These are phyloP conservation scores for Daldinia grandis DNA, from an alignment of 495 filamentous ascomycete genomes.

Conservation along the genomic window DNA sequence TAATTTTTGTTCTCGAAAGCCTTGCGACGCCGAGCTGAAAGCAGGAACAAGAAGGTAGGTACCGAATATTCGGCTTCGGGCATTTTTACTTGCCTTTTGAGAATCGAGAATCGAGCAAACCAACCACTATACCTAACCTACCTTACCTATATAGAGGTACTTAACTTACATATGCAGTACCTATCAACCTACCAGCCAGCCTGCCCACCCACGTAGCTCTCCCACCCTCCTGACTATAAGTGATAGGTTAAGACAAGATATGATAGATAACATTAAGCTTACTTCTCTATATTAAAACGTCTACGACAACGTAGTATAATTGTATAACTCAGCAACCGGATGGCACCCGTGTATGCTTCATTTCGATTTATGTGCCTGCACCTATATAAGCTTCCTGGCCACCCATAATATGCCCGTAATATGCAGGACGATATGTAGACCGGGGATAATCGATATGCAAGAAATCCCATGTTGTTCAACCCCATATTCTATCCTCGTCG, in stretches of 20 bases:
- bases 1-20: conserved; percentile 18
- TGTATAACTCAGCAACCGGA: conserved; percentile 14
- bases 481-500: conserved; percentile 24
- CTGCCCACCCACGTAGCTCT: neutral
- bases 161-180: neutral
- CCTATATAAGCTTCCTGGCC: neutral
- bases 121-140: neutral
- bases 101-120: conserved; percentile 17
- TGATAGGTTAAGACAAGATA: conserved; percentile 2
- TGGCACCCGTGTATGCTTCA: conserved; percentile 1
- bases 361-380: conserved; percentile 20
- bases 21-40: conserved; percentile 38
- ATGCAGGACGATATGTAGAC: conserved; percentile 1
- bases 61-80: conserved; percentile 31
- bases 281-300: conserved; percentile 21
- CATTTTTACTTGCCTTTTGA: conserved; percentile 31
- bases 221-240: neutral
- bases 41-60: conserved; percentile 16
- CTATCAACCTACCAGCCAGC: neutral
- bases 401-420: neutral
- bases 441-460: conserved; percentile 26
- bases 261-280: conserved; percentile 22
- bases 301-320: neutral
- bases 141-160: no score
- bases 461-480: conserved; percentile 29